Evolutionary conservation across 1,284 basidiomycete genomes (phyloP).

Genomic region (Ganoderma leucocontextum): DNA sequence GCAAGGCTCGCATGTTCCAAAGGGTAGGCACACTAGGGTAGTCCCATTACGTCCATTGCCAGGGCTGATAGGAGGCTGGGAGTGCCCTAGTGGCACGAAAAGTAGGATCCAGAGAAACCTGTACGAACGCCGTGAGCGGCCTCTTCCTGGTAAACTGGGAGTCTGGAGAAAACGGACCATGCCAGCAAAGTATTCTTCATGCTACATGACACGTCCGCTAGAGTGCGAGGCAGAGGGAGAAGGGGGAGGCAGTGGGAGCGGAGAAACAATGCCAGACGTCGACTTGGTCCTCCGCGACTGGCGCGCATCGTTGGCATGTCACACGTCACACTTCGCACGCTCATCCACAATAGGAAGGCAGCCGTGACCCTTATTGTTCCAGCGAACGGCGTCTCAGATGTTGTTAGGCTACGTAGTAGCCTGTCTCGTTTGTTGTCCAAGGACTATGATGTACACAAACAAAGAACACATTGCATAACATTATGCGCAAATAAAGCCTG

Average conservation of each 20-base stretch:
- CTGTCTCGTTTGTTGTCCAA: neutral
- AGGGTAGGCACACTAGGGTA: conserved; percentile 70
- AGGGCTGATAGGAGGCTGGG: conserved; percentile 16
- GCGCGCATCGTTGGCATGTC: neutral
- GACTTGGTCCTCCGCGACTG: neutral
- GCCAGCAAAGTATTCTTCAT: conserved; percentile 18
- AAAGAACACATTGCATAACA: conserved; percentile 1
- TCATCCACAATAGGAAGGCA: conserved; percentile 6
- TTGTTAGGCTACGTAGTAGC: no score
- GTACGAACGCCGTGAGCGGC: no score
- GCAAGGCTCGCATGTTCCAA: conserved; percentile 86
- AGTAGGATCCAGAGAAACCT: conserved; percentile 27
- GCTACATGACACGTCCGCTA: conserved; percentile 22
- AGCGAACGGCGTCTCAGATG: neutral
- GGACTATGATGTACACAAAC: neutral
- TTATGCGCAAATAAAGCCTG: conserved; percentile 6
- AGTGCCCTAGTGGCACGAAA: conserved; percentile 17
- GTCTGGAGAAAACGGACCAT: conserved; percentile 12
- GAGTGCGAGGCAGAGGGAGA: neutral
- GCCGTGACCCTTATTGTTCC: neutral
- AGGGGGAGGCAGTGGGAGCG: neutral
- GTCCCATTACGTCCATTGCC: conserved; percentile 28
- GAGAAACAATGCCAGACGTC: neutral
- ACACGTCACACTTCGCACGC: conserved; percentile 17
- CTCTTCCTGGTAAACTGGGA: no score